Evolutionary conservation across 2,329 filamentous ascomycete genomes (phyloP).

Genomic region (Nemania serpens): DNA sequence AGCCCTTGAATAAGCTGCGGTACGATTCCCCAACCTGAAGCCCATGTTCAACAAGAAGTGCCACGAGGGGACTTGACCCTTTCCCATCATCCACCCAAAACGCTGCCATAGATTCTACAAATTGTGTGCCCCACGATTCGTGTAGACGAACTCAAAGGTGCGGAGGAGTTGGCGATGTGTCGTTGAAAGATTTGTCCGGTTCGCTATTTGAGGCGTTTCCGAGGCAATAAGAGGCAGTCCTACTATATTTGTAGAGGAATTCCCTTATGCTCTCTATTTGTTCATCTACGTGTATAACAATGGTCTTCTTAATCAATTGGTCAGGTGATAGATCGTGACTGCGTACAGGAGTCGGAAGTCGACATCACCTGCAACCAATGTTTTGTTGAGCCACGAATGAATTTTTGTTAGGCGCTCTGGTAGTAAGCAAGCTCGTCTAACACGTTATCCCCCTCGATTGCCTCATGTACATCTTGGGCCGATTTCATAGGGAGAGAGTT

Average conservation of each 20-base stretch:
- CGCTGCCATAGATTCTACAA: slow-evolving; percentile 22
- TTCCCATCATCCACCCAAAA: slow-evolving; percentile 20
- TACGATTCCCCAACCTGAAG: slow-evolving; percentile 14
- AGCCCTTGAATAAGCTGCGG: slow-evolving; percentile 17
- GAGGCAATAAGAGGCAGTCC: neutral
- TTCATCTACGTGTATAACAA: slow-evolving; percentile 9
- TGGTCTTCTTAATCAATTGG: slow-evolving; percentile 4
- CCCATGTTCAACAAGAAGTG: slow-evolving; percentile 14
- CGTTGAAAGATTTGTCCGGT: neutral
- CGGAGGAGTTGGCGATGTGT: slow-evolving; percentile 12
- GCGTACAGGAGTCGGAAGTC: slow-evolving; percentile 22
- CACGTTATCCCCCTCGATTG: slow-evolving; percentile 2
- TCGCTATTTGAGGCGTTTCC: neutral
- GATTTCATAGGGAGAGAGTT: slow-evolving; percentile 28
- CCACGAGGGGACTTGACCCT: slow-evolving; percentile 16
- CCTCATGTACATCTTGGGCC: neutral
- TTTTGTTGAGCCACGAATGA: slow-evolving; percentile 21
- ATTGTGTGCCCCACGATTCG: slow-evolving; percentile 23
- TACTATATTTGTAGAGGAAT: slow-evolving; percentile 14
- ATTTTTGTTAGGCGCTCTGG: slow-evolving; percentile 18
- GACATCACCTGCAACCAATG: slow-evolving; percentile 13
- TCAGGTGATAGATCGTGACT: slow-evolving; percentile 20
- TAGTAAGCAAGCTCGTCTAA: slow-evolving; percentile 17
- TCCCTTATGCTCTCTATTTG: slow-evolving; percentile 16
- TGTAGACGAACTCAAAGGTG: slow-evolving; percentile 23